phyloP scores from a whole-genome alignment of 1,284 basidiomycete genomes.

The Austropuccinia psidii region DNA sequence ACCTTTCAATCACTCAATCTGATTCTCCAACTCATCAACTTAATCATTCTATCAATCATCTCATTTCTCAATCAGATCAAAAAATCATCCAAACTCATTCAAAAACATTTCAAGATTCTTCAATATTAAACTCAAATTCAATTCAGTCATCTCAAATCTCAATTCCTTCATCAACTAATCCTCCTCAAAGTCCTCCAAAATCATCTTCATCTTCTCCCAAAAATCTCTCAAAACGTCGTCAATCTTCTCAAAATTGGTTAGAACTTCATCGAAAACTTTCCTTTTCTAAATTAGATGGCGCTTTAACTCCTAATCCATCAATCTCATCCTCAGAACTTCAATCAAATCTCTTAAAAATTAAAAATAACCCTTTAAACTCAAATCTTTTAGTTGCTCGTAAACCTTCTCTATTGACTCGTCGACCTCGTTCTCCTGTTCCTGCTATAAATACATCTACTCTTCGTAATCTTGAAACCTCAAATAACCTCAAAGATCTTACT shows the following conservation, averaged over 20 bases:
- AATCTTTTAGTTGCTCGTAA: background rate
- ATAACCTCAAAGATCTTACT: background rate
- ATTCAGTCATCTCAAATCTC: background rate
- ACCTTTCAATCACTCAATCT: too few species aligned
- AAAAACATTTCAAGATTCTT: too few species aligned
- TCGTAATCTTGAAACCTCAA: background rate
- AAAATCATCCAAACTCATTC: too few species aligned
- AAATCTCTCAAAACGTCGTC: background rate
- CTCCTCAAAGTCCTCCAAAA: constrained; percentile 10
- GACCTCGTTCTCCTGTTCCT: background rate
- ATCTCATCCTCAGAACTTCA: background rate
- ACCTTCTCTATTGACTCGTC: constrained; percentile 22
- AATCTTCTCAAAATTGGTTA: background rate
- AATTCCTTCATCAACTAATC: background rate
- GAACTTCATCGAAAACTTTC: constrained; percentile 29
- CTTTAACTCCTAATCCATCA: background rate
- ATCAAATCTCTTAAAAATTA: too few species aligned
- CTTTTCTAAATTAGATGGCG: background rate
- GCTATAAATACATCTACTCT: background rate
- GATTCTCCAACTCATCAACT: too few species aligned
- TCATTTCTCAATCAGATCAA: too few species aligned
- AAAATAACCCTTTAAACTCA: background rate
- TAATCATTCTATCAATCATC: too few species aligned
- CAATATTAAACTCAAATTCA: too few species aligned
- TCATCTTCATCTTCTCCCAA: background rate